Conservation (phyloP, 805 yeast species). For the Candida lessepsii region DNA sequence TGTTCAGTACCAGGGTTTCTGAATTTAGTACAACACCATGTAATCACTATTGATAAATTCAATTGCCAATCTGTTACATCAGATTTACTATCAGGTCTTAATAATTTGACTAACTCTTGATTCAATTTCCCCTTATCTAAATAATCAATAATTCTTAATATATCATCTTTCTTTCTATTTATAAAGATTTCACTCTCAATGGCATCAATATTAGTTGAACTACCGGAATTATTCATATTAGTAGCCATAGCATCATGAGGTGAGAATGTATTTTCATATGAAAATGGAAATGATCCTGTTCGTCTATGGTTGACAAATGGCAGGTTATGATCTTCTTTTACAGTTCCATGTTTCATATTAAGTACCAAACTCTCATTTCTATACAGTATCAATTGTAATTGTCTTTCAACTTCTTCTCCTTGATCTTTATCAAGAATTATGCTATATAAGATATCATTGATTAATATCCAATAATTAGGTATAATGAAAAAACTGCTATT, state of each 20-base stretch:
- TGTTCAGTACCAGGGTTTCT: constrained; percentile 33
- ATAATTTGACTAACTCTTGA: constrained; percentile 27
- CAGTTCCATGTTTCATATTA: constrained; percentile 31
- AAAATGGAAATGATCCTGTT: constrained; percentile 12
- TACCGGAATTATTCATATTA: too few relatives aligned
- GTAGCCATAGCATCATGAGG: neutral
- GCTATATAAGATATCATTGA: constrained; percentile 49
- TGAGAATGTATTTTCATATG: constrained; percentile 1
- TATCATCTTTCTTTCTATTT: constrained; percentile 28
- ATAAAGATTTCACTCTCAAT: constrained; percentile 20
- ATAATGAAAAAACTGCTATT: constrained; percentile 62
- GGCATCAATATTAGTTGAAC: constrained; percentile 12
- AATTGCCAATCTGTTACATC: constrained; percentile 27
- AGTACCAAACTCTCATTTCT: constrained; percentile 71
- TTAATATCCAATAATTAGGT: constrained; percentile 59
- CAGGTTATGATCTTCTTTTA: constrained; percentile 2
- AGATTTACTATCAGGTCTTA: constrained; percentile 21
- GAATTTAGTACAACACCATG: constrained; percentile 42
- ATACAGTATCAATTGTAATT: constrained; percentile 58
- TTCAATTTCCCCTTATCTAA: constrained; percentile 35
- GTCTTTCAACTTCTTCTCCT: constrained; percentile 36
- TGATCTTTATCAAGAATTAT: constrained; percentile 24
- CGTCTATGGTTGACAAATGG: constrained; percentile 10
- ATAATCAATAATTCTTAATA: constrained; percentile 31
- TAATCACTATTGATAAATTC: constrained; percentile 33